A percentile compares a stretch with the other conserved stretches of the same genome.
Conservation (phyloP, 345 rosid species). For the Mercurialis annua region DNA sequence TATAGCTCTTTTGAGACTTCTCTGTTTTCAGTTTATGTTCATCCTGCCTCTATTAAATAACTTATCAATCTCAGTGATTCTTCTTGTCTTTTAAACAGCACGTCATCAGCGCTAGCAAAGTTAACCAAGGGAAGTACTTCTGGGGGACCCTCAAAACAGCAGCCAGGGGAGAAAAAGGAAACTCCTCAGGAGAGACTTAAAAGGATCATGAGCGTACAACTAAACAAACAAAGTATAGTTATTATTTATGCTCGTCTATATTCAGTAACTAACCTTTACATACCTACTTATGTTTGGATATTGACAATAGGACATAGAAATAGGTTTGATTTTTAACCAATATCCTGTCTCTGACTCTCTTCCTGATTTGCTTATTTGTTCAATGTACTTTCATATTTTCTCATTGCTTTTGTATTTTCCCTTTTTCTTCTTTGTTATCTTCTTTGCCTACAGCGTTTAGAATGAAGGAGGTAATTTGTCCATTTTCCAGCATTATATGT, state of each 20-base stretch:
- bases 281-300: background rate
- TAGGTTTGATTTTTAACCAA: background rate
- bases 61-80: background rate
- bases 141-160: slow-evolving; percentile 57
- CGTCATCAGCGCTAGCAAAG: slow-evolving; percentile 71
- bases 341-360: too few species aligned
- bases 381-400: too few species aligned
- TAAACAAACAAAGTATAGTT: slow-evolving; percentile 85
- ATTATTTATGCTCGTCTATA: background rate
- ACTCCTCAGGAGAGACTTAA: slow-evolving; percentile 97
- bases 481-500: background rate
- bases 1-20: background rate
- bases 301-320: background rate
- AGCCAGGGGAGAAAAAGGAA: slow-evolving; percentile 71
- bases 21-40: background rate
- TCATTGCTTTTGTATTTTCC: background rate
- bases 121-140: slow-evolving; percentile 58
- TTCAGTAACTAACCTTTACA: background rate
- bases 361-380: background rate
- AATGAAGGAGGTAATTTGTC: background rate
- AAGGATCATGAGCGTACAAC: slow-evolving; percentile 92
- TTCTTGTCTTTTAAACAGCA: slow-evolving; percentile 40
- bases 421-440: background rate
- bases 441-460: background rate
- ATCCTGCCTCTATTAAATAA: background rate